Evolutionary conservation across 2,329 filamentous ascomycete species (phyloP).

Genomic region (Fusarium globosum): DNA sequence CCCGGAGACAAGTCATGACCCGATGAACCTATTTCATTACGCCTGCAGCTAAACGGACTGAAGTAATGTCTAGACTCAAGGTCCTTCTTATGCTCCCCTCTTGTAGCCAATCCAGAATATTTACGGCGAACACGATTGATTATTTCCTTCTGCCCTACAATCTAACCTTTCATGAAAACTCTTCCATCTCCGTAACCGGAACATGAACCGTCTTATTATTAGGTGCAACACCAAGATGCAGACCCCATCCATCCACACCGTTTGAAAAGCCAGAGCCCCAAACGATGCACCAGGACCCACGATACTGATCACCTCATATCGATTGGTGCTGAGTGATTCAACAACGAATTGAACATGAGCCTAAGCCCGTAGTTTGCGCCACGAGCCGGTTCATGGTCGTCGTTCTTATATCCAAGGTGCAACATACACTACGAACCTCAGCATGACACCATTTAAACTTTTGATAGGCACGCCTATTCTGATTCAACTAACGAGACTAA

Average conservation of each 20-base stretch:
- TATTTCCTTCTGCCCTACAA: not conserved
- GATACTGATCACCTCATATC: constrained; percentile 41
- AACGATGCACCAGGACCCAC: constrained; percentile 26
- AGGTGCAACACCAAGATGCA: constrained; percentile 2
- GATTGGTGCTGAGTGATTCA: constrained; percentile 33
- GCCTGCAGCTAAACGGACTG: not conserved
- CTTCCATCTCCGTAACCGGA: constrained; percentile 8
- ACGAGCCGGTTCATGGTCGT: not conserved
- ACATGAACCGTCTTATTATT: constrained; percentile 3
- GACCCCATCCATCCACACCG: constrained; percentile 29
- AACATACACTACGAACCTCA: not conserved
- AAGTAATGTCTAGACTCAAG: not conserved
- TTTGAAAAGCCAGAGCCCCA: constrained; percentile 6
- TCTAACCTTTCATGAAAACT: not conserved
- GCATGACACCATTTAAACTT: not conserved
- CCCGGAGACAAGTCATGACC: constrained; percentile 13
- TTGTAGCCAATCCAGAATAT: not conserved
- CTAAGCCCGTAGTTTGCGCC: constrained; percentile 3
- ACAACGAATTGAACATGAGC: not conserved
- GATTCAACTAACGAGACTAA: constrained; percentile 23
- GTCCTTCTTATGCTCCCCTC: not conserved
- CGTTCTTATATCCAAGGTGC: not conserved
- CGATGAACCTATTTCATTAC: not conserved
- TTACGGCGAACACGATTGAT: not conserved
- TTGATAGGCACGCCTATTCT: constrained; percentile 2